Evolutionary conservation across 106 monocot genomes (phyloP), one percentile per base, ranked within the genome.

Genomic region (Phalaenopsis aphrodite): DNA sequence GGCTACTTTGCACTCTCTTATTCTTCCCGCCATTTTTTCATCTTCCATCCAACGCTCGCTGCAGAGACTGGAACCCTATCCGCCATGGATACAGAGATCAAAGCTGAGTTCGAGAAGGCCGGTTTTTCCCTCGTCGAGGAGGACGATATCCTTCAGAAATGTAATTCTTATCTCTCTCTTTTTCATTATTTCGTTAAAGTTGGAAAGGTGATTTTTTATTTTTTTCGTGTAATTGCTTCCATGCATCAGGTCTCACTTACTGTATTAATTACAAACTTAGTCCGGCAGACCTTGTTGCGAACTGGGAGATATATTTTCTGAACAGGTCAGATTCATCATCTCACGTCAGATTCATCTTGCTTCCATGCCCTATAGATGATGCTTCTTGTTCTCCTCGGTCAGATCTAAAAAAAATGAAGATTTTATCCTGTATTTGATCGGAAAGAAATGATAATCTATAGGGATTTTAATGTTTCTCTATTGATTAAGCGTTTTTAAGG

Each of bases 251-350:
- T 88, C 80, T 93, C 11, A 83, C 83, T 21, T 93, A 81, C 45
- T 94, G 94, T 88, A 87, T 92, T 69, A 91, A 94, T 79, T 93
- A 85, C 93, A 87, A 88, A 61, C 88, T 96, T 72, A 88, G 81
- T 75, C 86, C 95, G 5, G 75, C 86, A 46, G 93, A 96, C 80
- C 90, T 97, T 56, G 92, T 93, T 30, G 92, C 94, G 18, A 85
- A 90, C 72, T 97, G 97, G 97, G 94, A 94, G 75, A 85, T 93
- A 41, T 97, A 87, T 82, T 97, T 90, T 67, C 92, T 97, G 75
- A 92, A 93, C 88, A 92, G 87, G 97, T 94, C 17, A 86, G 66
- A 49, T 61, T 42, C 18, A 49, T 56, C 79, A 37, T 39, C 41
- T 46, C 47, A 14, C 41, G 4, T 46, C 17, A 48, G n/a, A n/a